Conservation (phyloP, 148 eudicot species). For the Rhododendron griersonianum region DNA sequence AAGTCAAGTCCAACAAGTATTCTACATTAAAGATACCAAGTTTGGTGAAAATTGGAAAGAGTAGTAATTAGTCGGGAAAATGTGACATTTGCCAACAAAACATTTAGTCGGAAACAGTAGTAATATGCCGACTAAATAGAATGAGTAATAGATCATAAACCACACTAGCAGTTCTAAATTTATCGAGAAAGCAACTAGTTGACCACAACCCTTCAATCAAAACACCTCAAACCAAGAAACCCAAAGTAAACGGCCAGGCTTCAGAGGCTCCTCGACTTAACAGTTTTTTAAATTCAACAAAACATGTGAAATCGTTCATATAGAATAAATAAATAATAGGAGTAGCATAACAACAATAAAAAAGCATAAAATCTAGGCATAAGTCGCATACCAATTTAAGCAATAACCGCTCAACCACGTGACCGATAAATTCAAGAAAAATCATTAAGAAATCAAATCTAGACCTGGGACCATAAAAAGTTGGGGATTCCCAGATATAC, state of each 20-base stretch:
- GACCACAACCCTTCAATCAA: slow-evolving; percentile 5
- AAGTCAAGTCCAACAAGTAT: too few relatives aligned
- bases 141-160: neutral
- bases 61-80: too few relatives aligned
- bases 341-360: neutral
- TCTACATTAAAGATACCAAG: too few relatives aligned
- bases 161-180: neutral
- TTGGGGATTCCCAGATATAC: neutral
- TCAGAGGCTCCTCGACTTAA: neutral
- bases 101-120: too few relatives aligned
- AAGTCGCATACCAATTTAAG: neutral
- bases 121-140: neutral
- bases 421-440: neutral
- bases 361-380: neutral
- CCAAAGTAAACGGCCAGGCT: slow-evolving; percentile 1
- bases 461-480: neutral
- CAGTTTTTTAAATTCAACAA: neutral
- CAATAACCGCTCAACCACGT: neutral
- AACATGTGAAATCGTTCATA: neutral
- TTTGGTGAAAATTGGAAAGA: too few relatives aligned
- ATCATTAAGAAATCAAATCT: neutral
- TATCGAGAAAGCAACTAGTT: neutral
- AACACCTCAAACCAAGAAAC: neutral
- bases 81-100: too few relatives aligned
- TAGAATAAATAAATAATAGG: neutral